Base-by-base conservation (phyloP, 2,329 filamentous ascomycete genomes). In the Stenocarpella maydis region DNA sequence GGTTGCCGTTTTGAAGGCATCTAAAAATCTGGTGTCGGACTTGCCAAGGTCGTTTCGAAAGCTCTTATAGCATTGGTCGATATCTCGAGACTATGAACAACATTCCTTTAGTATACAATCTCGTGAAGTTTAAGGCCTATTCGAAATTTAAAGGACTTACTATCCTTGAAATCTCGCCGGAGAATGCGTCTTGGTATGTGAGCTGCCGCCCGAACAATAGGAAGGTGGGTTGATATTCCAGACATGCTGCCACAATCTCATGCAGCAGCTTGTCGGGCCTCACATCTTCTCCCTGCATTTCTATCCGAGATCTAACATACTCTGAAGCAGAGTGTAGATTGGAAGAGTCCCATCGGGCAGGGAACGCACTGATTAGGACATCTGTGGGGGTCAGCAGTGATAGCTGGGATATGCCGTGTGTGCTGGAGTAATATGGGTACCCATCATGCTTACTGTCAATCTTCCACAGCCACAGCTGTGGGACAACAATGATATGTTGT, bases 161-260 rank as follows among this genome's bases (percentile, higher is more conserved):
- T 28, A 60, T 45, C 5, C 54, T 60, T n/a, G 54, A 60, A 9
- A 60, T 60, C 39, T 60, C 54, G 14, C 54, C 54, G 1, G 54
- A 60, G 24, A 60, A 60, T 31, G 54, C 54, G 24, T 60, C 54
- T 9, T 60, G 54, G 28, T 43, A 60, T 28, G 54, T 60, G 54
- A 60, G 54, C 24, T 60, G 54, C 54, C 54, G 37, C 4, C 39
- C 39, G 5, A 31, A 43, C 3, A 43, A 17, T 4, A 24, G 14
- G 21, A 60, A 45, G 8, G 24, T 31, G 37, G 54, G 54, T 21
- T 60, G 54, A 19, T 28, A 58, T 28, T 58, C 54, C 37, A 58
- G 9, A 17, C 54, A 43, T 17, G 54, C 54, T 12, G 14, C 37
- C 3, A 58, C 21, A n/a, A 58, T 58, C 21, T 43, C 37, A 43